Base-by-base conservation (phyloP, 345 rosid species). In the Eucalyptus lansdowneana region DNA sequence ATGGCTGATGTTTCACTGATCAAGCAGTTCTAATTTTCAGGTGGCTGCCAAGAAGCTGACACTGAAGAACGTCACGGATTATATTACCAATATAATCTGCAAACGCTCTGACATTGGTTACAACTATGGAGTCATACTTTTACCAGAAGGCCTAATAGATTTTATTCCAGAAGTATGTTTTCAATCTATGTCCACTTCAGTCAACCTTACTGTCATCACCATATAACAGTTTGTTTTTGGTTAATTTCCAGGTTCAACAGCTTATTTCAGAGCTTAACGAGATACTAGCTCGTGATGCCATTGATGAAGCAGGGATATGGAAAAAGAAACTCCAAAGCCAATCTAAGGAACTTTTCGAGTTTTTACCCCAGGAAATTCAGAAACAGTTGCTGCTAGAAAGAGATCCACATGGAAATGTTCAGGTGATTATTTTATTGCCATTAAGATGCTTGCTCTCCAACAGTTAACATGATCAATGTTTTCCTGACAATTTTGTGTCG, bases 361-460 rank as follows among this genome's bases (percentile, higher is more conserved):
- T 97, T 88, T 92, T 98, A 89, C 99, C 99, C 34, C 93, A 87
- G 88, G 95, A 96, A 89, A 98, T 97, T 92, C 99, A 95, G 89
- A 97, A 98, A 92, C 99, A 98, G 88, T 90, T 98, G 91, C 91
- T 98, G 95, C 98, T 98, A 89, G 99, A 98, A 93, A 95, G 99
- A 93, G 99, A 98, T 94, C 99, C 99, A 50, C 99, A 98, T 92
- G 99, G 99, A 91, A 98, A 98, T 90, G 99, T 98, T 89, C 99
- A 98, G 99, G 99, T 96, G 90, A 42, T 93, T 56, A 76, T 50
- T 86, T 76, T 76, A 76, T 76, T 76, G 47, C 83, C 83, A 21
- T 21, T 40, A 40, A 42, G 25, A 76, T 76, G 6, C 83, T 76
- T 37, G 27, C 47, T 37, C 15, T 40, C 83, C 24, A 11, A 76